Evolutionary conservation across 768 basidiomycete species (phyloP).

Genomic region (Agrocybe chaxingu): DNA sequence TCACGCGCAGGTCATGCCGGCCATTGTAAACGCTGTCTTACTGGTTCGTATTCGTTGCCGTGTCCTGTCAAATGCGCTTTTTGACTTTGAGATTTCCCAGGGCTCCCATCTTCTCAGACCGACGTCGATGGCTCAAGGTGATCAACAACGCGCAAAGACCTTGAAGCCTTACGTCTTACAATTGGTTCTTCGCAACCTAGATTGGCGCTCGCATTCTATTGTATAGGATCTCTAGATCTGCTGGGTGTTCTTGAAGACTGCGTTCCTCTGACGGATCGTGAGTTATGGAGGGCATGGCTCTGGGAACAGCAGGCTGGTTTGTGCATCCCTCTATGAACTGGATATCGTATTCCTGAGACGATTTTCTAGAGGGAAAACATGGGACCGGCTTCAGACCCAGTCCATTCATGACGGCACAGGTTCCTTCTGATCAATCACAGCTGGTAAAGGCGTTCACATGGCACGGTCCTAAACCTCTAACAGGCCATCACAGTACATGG

Average conservation of each 20-base stretch:
- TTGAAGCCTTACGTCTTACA: conserved; percentile 9
- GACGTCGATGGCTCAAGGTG: conserved; percentile 75
- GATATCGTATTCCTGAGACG: not conserved
- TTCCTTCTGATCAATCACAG: conserved; percentile 6
- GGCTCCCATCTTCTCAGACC: conserved; percentile 66
- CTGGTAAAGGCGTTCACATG: conserved; percentile 7
- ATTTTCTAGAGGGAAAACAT: conserved; percentile 44
- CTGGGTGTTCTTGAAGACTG: conserved; percentile 50
- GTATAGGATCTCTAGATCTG: conserved; percentile 80
- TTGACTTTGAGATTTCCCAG: conserved; percentile 19
- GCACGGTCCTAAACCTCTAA: not conserved
- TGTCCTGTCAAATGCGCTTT: not conserved
- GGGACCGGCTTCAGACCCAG: conserved; percentile 76
- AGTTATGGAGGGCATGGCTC: conserved; percentile 77
- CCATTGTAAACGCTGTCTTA: conserved; percentile 67
- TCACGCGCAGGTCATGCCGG: conserved; percentile 52
- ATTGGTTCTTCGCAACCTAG: conserved; percentile 34
- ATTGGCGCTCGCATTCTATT: conserved; percentile 86
- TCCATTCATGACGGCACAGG: conserved; percentile 54
- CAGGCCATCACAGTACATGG: conserved; percentile 34
- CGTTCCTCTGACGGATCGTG: conserved; percentile 48
- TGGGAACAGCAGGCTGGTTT: conserved; percentile 79
- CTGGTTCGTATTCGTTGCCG: conserved; percentile 28
- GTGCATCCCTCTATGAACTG: not conserved
- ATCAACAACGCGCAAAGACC: conserved; percentile 13